Percentiles rank a stretch among this genome's conserved stretches.
Conservation (phyloP, 768 basidiomycete genomes). For the Boletus rubescentipes region DNA sequence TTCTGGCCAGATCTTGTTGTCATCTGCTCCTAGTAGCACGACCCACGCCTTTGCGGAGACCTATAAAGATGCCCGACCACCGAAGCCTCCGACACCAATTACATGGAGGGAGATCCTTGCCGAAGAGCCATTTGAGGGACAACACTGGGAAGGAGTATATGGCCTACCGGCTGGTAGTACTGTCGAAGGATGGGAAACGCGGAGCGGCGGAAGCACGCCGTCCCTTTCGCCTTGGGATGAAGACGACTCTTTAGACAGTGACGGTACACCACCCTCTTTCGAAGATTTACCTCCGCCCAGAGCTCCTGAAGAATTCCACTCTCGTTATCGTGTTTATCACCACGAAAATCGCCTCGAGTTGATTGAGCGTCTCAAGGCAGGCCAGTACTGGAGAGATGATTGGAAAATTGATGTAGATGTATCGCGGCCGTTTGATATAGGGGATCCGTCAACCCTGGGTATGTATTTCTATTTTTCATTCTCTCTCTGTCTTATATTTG, state of each 20-base stretch:
- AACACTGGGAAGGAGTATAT: conserved; percentile 81
- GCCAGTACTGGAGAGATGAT: conserved; percentile 74
- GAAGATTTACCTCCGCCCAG: conserved; percentile 14
- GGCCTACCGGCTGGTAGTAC: conserved; percentile 51
- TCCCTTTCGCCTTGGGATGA: conserved; percentile 69
- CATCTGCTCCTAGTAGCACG: conserved; percentile 46
- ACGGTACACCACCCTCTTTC: conserved; percentile 11
- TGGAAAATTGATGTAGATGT: conserved; percentile 53
- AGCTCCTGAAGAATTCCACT: neutral
- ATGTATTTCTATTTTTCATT: conserved; percentile 7
- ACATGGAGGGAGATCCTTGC: conserved; percentile 80
- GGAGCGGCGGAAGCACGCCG: conserved; percentile 58
- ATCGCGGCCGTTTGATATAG: conserved; percentile 53
- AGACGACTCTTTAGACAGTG: conserved; percentile 37
- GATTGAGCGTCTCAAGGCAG: conserved; percentile 59
- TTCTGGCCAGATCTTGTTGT: conserved; percentile 50
- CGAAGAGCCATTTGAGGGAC: conserved; percentile 82
- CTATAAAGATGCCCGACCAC: conserved; percentile 43
- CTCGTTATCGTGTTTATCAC: neutral
- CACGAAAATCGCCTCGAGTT: conserved; percentile 40
- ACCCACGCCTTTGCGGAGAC: conserved; percentile 55
- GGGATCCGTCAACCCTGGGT: conserved; percentile 76
- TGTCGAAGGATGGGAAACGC: conserved; percentile 42
- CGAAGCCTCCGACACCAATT: conserved; percentile 36
- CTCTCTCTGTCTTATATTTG: neutral